Evolutionary conservation across 805 yeast species (phyloP).

Genomic region (Vanderwaltozyma verrucispora): DNA sequence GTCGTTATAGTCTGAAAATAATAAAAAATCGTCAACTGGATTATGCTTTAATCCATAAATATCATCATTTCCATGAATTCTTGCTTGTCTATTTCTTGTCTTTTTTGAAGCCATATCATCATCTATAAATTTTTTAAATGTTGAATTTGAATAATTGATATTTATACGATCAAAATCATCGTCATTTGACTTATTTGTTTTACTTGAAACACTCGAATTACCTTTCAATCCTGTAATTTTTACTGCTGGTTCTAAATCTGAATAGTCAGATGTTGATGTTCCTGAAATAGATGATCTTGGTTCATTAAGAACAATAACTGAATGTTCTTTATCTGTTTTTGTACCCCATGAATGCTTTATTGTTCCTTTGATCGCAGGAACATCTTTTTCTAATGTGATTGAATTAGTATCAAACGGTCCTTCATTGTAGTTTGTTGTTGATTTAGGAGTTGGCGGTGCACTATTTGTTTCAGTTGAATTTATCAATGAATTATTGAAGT

Average conservation of each 20-base stretch:
- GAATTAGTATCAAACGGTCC: not conserved
- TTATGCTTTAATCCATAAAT: conserved; percentile 11
- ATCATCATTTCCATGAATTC: conserved; percentile 25
- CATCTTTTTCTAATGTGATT: conserved; percentile 2
- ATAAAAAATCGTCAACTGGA: conserved; percentile 2
- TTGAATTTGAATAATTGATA: not conserved
- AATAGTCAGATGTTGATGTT: not conserved
- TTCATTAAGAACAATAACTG: conserved; percentile 16
- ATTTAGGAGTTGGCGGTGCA: not conserved
- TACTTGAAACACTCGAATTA: not conserved
- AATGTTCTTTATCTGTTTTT: conserved; percentile 9
- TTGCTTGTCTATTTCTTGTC: conserved; percentile 13
- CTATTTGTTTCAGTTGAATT: not conserved
- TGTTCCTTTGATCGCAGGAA: conserved; percentile 36
- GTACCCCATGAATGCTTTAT: conserved; percentile 42
- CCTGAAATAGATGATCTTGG: not conserved
- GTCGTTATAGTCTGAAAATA: not conserved
- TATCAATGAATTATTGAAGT: not conserved
- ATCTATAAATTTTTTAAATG: not conserved
- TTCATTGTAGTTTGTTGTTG: too few relatives aligned
- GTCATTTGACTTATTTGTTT: not conserved
- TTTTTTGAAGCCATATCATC: conserved; percentile 4
- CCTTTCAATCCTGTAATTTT: not conserved
- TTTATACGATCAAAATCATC: not conserved
- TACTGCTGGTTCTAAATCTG: too few relatives aligned